Evolutionary conservation across 164 flowering plant species (phyloP).

Genomic region (Amborella trichopoda): DNA sequence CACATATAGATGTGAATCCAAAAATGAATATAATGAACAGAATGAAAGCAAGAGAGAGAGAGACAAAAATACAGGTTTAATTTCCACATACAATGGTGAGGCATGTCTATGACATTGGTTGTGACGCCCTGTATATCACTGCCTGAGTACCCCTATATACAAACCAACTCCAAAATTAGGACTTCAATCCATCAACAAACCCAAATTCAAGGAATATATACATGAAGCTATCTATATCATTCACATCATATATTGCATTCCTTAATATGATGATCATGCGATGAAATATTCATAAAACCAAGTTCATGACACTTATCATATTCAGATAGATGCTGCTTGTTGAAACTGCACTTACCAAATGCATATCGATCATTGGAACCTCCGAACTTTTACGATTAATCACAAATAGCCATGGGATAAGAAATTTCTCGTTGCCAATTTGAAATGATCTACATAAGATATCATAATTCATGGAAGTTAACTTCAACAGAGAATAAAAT

Average conservation of each 20-base stretch:
- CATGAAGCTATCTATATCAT: no score
- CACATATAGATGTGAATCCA: no score
- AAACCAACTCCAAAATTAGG: constrained; percentile 7
- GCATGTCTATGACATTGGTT: constrained; percentile 92
- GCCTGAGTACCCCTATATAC: constrained; percentile 77
- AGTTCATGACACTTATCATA: no score
- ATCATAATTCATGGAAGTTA: no score
- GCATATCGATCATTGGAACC: constrained; percentile 91
- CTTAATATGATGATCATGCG: no score
- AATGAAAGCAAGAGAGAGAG: background rate
- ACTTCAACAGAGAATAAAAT: no score
- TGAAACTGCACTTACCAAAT: constrained; percentile 75
- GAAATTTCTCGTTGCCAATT: constrained; percentile 86
- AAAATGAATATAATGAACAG: background rate
- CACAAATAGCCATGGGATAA: constrained; percentile 82
- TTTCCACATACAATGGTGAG: constrained; percentile 69
- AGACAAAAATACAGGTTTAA: background rate
- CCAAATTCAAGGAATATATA: no score
- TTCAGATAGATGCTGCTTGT: no score
- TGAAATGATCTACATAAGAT: constrained; percentile 75
- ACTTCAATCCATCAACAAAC: constrained; percentile 4
- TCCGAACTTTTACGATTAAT: constrained; percentile 75
- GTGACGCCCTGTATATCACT: constrained; percentile 87
- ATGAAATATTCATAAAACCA: no score
- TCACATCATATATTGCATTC: no score